Evolutionary conservation across 768 basidiomycete genomes (phyloP).

Genomic region (Tricholoma saponaceum): DNA sequence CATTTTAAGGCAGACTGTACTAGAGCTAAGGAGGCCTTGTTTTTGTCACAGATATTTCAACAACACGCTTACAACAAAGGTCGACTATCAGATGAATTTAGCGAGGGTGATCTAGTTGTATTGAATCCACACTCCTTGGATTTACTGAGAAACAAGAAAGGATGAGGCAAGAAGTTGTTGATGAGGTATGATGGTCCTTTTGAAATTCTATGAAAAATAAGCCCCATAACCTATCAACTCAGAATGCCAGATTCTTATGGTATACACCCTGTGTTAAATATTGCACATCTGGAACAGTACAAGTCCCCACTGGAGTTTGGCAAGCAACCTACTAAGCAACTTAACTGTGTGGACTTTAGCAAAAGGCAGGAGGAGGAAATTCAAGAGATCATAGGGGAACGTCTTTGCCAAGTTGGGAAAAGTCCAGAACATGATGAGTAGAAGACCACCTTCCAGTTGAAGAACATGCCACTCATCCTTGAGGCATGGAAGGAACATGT

Average conservation of each 20-base stretch:
- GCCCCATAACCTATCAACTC: conserved; percentile 23
- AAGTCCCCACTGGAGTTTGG: too few species aligned
- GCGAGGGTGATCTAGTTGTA: not conserved
- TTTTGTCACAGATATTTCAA: not conserved
- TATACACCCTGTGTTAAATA: conserved; percentile 29
- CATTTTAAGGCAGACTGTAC: too few species aligned
- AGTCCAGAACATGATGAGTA: too few species aligned
- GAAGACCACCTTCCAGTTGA: too few species aligned
- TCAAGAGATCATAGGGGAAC: too few species aligned
- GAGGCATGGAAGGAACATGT: too few species aligned
- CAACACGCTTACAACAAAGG: not conserved
- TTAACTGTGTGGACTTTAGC: too few species aligned
- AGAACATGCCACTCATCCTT: too few species aligned
- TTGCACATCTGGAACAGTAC: conserved; percentile 30
- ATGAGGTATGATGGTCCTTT: conserved; percentile 27
- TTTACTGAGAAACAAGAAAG: conserved; percentile 16
- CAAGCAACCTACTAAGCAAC: too few species aligned
- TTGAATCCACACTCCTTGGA: conserved; percentile 8
- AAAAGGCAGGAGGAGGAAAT: too few species aligned
- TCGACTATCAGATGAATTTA: not conserved
- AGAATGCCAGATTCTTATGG: conserved; percentile 23
- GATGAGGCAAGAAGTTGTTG: conserved; percentile 24
- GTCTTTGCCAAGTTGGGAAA: too few species aligned
- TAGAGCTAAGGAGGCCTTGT: not conserved
- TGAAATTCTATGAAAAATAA: conserved; percentile 22